phyloP scores from a whole-genome alignment of 2,329 filamentous ascomycete genomes.

The Fusarium sororula region DNA sequence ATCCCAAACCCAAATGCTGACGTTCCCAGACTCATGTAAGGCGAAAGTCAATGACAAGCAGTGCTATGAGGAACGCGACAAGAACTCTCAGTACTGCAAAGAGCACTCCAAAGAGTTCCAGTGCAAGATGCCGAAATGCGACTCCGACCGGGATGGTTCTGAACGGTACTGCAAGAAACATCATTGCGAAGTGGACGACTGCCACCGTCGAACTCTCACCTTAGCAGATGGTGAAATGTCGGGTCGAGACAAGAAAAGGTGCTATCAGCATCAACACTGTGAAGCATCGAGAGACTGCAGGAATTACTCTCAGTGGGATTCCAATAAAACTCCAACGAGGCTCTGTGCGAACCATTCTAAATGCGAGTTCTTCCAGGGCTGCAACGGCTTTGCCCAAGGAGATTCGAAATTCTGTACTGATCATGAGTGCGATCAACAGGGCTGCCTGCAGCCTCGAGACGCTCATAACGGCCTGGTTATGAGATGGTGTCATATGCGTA shows the following conservation, averaged over 20 bases:
- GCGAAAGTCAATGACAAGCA: not conserved
- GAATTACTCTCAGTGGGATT: not conserved
- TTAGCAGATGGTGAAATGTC: not conserved
- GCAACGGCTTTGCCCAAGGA: not conserved
- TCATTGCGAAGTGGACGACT: not conserved
- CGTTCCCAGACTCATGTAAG: constrained; percentile 3
- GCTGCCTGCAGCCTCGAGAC: constrained; percentile 14
- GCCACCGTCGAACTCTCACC: not conserved
- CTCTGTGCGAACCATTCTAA: constrained; percentile 22
- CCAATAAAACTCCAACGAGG: not conserved
- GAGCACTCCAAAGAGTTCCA: not conserved
- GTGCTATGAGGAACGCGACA: not conserved
- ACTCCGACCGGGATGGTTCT: not conserved
- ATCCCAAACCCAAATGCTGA: not conserved
- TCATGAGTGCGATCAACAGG: constrained; percentile 15
- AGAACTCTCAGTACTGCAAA: constrained; percentile 1
- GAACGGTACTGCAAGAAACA: constrained; percentile 10
- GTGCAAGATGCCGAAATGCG: not conserved
- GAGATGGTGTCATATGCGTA: constrained; percentile 26
- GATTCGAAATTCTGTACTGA: constrained; percentile 8
- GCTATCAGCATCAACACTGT: constrained; percentile 27
- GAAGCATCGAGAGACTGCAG: constrained; percentile 1
- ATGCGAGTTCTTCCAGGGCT: constrained; percentile 12
- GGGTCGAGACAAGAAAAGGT: not conserved
- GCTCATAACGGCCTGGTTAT: not conserved